Base-by-base conservation (phyloP, 83 land plant genomes). In the Diphasiastrum complanatum region DNA sequence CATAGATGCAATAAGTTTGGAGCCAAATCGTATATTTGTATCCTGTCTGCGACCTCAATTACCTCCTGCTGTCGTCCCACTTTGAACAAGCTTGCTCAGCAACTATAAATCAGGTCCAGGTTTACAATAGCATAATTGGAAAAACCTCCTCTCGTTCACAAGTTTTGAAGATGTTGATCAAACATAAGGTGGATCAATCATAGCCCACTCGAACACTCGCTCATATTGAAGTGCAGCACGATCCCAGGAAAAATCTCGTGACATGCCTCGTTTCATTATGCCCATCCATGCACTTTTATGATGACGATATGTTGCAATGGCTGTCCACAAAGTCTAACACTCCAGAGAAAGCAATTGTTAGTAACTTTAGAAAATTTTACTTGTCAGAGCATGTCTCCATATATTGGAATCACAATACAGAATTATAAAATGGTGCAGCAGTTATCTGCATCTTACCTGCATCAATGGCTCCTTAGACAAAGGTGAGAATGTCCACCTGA, bases 401-500 rank as follows among this genome's bases (percentile, higher is more conserved):
- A n/a, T n/a, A n/a, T n/a, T n/a, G n/a, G n/a, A n/a, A n/a, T n/a
- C n/a, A n/a, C n/a, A n/a, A n/a, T n/a, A n/a, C 45, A 41, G 45
- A 14, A 41, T 14, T 18, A 41, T 18, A 14, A 41, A 14, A 41
- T 41, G 45, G 45, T 41, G n/a, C 12, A 41, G 0, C 0, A 41
- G 12, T 14, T 41, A 14, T 41, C n/a, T 18, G 30, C 14, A 11
- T 61, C 79, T 66, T 73, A 87, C 93, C 75, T 69, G 75, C 57
- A 91, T 5, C 86, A 91, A 82, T 45, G 85, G 83, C 16, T 81
- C 91, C 72, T 79, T 77, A 1, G 88, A 19, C 43, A 91, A 64
- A 2, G 97, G 97, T 29, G 87, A 81, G 60, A 91, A 91, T 1
- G 85, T 66, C 97, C 97, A 91, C 69, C 95, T 88, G 79, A n/a